Evolutionary conservation across 2,329 filamentous ascomycete species (phyloP), one percentile per base, ranked within the genome.

Genomic region (Cordyceps cicadae): DNA sequence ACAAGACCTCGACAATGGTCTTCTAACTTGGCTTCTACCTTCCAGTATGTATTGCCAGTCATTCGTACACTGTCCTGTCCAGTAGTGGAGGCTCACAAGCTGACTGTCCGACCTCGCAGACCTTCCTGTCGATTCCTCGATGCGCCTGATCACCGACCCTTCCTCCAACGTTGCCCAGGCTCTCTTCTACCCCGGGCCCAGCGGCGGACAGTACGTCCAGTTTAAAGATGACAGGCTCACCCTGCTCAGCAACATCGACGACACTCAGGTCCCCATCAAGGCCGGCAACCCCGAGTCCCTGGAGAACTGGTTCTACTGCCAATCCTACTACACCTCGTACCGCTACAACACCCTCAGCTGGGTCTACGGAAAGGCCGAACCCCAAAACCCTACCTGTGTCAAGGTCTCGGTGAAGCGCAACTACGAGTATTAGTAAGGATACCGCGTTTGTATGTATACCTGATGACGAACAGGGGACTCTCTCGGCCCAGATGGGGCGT

Each of bases 361-460:
- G 60, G 54, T 61, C 39, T 61, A 61, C 32, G 60, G 60, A 39
- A 57, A 41, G 15, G 60, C 46, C 21, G 32, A 15, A 19, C 49
- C 60, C 32, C 60, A 61, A 49, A 61, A 61, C 60, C 60, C 60
- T 32, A 61, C 46, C n/a, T 61, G 60, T 43, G 60, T 61, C 60
- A 58, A 53, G 48, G 60, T 61, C 41, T 45, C 49, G 19, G 60
- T 53, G 29, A 53, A 32, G 54, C 60, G 60, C 48, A 45, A 57
- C 19, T 61, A 39, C 11, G 54, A 61, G 54, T 57, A 58, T 6
- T 29, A 29, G n/a, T n/a, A 29, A 46, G 19, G 12, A 7, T 17
- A 12, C 14, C n/a, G 50, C 21, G 19, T 5, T 26, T 9, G 19
- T 14, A n/a, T 3, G 21, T 9, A 19, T 15, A 21, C 12, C 2